Percentiles rank a stretch among this genome's conserved stretches.
phyloP scores from a whole-genome alignment of 2,329 filamentous ascomycete species.

The Fusarium zealandicum region DNA sequence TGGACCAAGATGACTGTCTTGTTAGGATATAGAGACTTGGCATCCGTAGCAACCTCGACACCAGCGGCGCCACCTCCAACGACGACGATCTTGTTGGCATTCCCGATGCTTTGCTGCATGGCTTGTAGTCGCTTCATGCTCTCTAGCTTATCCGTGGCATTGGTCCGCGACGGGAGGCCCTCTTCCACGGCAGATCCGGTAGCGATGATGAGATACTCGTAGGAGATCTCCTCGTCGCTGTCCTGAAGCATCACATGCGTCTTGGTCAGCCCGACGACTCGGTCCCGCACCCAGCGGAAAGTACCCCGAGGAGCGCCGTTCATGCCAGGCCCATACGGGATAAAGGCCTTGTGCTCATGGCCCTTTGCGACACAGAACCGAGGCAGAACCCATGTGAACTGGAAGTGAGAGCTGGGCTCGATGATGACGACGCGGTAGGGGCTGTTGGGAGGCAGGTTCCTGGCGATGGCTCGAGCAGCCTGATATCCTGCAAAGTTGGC shows the following conservation, averaged over 20 bases:
- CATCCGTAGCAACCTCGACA: slow-evolving; percentile 67
- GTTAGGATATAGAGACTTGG: slow-evolving; percentile 61
- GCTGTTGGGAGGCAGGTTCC: slow-evolving; percentile 54
- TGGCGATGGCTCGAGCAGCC: slow-evolving; percentile 56
- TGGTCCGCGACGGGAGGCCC: slow-evolving; percentile 57
- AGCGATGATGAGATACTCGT: slow-evolving; percentile 64
- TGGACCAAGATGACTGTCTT: slow-evolving; percentile 66
- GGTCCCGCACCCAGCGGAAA: slow-evolving; percentile 52
- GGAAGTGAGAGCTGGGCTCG: slow-evolving; percentile 67
- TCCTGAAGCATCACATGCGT: slow-evolving; percentile 51
- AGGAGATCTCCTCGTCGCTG: slow-evolving; percentile 55
- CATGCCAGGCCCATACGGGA: slow-evolving; percentile 61
- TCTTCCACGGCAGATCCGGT: slow-evolving; percentile 59
- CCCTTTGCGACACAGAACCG: slow-evolving; percentile 62
- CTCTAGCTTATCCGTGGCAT: slow-evolving; percentile 50
- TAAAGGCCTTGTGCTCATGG: slow-evolving; percentile 66
- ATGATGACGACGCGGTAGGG: slow-evolving; percentile 61
- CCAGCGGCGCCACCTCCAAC: slow-evolving; percentile 68
- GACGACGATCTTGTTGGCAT: slow-evolving; percentile 55
- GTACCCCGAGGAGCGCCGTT: slow-evolving; percentile 44
- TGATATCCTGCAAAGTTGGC: slow-evolving; percentile 65
- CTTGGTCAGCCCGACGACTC: slow-evolving; percentile 49
- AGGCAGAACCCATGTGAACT: slow-evolving; percentile 67
- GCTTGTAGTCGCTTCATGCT: slow-evolving; percentile 53
- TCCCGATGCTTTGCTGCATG: slow-evolving; percentile 56